Base-by-base conservation (phyloP, 805 yeast genomes). In the Hanseniaspora meyeri region DNA sequence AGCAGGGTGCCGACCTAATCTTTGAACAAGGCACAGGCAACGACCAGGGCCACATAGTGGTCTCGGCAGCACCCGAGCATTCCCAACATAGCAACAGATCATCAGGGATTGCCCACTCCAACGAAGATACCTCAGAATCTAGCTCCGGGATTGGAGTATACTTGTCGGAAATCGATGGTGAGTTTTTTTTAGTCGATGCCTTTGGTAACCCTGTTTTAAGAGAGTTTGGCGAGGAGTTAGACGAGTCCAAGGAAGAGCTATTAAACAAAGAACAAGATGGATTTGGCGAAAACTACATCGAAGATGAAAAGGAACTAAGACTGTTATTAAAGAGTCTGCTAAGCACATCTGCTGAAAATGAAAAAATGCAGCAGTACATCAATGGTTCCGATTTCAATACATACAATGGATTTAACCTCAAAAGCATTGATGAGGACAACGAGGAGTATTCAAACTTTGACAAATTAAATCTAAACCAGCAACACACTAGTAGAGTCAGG, bases 171-270 rank as follows among this genome's bases (percentile, higher is more conserved):
- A 52, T 50, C n/a, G 52, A 57, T 38, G 57, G 60, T 16, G 55
- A 55, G 24, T 47, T 57, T n/a, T 49, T 47, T 12, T 31, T 55
- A 19, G 64, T 61, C 31, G 64, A 62, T 49, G 59, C 59, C 1
- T 43, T 52, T 14, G 50, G 55, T 14, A 55, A 52, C 39, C 45
- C 59, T 14, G 43, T 61, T 31, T 57, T 62, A 29, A 57, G 60
- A 31, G 63, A 64, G 59, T 14, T 58, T 57, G 50, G 42, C 61
- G 58, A 36, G 57, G 17, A 50, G 57, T 11, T 32, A 37, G 36
- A 46, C 32, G 49, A 46, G 11, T 38, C 29, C 8, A 43, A 47
- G 14, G 52, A 54, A 16, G 34, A 43, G 10, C 32, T 43, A 7
- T 12, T 43, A 14, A 24, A 24, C n/a, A 43, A 43, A 24, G 46